A percentile compares a stretch with the other conserved stretches of the same genome.
phyloP scores from a whole-genome alignment of 257 asterid species.

The Cruciata laevipes region DNA sequence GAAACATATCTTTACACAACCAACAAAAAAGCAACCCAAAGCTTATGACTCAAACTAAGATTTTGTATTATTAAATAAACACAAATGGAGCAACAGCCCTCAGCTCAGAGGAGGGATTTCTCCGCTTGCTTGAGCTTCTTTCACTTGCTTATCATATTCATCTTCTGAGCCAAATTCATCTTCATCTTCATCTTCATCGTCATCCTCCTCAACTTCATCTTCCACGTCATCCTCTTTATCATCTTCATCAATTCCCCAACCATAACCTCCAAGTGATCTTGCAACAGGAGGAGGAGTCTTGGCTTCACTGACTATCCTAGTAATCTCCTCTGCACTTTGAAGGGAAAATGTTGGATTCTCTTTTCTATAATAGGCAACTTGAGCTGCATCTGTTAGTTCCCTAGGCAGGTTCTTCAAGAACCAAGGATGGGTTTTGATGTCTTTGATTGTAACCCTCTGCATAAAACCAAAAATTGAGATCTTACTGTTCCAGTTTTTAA shows the following conservation, averaged over 20 bases:
- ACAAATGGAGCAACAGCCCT: constrained; percentile 9
- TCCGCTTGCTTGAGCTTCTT: constrained; percentile 71
- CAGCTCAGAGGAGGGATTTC: constrained; percentile 46
- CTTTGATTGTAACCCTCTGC: constrained; percentile 62
- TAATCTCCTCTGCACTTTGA: constrained; percentile 62
- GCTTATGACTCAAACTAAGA: constrained; percentile 6
- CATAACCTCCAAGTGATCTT: constrained; percentile 53
- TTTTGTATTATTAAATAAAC: not conserved
- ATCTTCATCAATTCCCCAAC: constrained; percentile 68
- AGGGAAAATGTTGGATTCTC: constrained; percentile 62
- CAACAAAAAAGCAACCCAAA: constrained; percentile 13
- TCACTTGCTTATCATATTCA: constrained; percentile 73
- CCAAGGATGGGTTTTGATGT: constrained; percentile 76
- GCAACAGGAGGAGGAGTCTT: constrained; percentile 53
- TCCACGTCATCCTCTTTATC: constrained; percentile 38
- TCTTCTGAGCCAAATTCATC: constrained; percentile 29
- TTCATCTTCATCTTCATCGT: constrained; percentile 35
- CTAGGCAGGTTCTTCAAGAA: constrained; percentile 73
- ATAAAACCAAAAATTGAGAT: constrained; percentile 6
- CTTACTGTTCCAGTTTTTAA: not conserved
- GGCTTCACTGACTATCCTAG: constrained; percentile 68
- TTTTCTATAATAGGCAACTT: constrained; percentile 48
- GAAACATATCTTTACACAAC: constrained; percentile 11
- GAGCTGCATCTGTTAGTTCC: constrained; percentile 66
- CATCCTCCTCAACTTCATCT: constrained; percentile 40